Percentiles rank a stretch among this genome's conserved stretches.
Evolutionary conservation across 352 stramenopile genomes (phyloP).

Genomic region (Phytophthora melonis): DNA sequence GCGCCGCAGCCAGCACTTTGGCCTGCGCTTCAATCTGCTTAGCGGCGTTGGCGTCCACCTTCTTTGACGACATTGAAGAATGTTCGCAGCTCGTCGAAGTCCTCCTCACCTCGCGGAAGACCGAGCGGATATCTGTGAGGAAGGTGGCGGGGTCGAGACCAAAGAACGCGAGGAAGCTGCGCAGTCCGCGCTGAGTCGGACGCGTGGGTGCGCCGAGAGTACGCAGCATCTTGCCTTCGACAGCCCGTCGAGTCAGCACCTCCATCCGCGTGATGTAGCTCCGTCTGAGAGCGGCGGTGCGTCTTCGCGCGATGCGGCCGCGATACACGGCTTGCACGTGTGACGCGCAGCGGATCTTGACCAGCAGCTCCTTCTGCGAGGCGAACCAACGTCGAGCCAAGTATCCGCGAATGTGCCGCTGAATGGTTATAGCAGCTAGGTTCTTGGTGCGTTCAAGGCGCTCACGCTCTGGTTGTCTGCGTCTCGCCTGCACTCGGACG

Average conservation of each 20-base stretch:
- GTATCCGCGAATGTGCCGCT: constrained; percentile 73
- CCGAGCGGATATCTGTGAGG: constrained; percentile 64
- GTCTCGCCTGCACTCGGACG: constrained; percentile 56
- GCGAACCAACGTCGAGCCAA: constrained; percentile 62
- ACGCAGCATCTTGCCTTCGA: constrained; percentile 73
- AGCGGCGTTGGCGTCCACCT: constrained; percentile 54
- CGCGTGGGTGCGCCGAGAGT: constrained; percentile 65
- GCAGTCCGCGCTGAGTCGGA: constrained; percentile 67
- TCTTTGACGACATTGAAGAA: constrained; percentile 74
- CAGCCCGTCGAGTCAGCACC: constrained; percentile 59
- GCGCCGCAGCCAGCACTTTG: constrained; percentile 11
- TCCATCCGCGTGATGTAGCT: constrained; percentile 86
- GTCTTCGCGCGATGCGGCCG: constrained; percentile 69
- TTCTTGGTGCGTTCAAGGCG: constrained; percentile 53
- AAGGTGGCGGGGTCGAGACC: constrained; percentile 82
- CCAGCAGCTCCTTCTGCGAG: constrained; percentile 63
- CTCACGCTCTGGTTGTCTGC: constrained; percentile 60
- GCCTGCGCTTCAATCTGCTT: constrained; percentile 29
- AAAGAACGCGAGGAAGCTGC: constrained; percentile 78
- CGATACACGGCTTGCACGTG: constrained; percentile 79
- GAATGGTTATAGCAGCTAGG: constrained; percentile 71
- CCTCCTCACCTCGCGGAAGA: constrained; percentile 78
- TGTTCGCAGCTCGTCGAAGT: constrained; percentile 67
- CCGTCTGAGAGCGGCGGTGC: constrained; percentile 69
- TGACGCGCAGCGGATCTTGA: constrained; percentile 54